phyloP scores from a whole-genome alignment of 805 yeast genomes.

The Komagataella populi region DNA sequence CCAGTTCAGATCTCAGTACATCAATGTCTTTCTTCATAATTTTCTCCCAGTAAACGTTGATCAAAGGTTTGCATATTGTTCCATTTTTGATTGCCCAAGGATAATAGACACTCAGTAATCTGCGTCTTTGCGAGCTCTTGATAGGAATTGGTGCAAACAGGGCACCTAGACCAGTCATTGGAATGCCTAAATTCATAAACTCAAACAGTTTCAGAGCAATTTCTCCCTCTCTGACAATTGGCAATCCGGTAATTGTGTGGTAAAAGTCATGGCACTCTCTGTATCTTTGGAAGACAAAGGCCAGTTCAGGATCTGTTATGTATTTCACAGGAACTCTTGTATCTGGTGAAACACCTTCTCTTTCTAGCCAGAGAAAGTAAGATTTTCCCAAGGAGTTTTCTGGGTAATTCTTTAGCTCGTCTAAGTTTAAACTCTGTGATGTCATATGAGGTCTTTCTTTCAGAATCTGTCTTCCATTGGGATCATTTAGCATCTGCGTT shows the following conservation, averaged over 20 bases:
- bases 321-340: conserved; percentile 80
- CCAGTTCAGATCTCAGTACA: conserved; percentile 57
- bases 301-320: conserved; percentile 81
- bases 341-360: conserved; percentile 88
- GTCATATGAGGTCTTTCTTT: conserved; percentile 78
- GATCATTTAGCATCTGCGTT: conserved; percentile 61
- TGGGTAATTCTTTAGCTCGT: conserved; percentile 44
- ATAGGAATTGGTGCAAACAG: conserved; percentile 78
- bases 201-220: conserved; percentile 87
- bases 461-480: conserved; percentile 64
- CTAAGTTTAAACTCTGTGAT: conserved; percentile 52
- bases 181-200: conserved; percentile 82
- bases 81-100: conserved; percentile 85
- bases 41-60: conserved; percentile 90
- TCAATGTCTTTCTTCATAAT: conserved; percentile 57
- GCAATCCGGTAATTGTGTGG: conserved; percentile 83
- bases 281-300: conserved; percentile 86
- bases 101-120: conserved; percentile 57
- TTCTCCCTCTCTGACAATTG: conserved; percentile 92
- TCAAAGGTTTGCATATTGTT: conserved; percentile 55
- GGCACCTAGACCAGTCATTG: conserved; percentile 92
- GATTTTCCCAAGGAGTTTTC: conserved; percentile 61
- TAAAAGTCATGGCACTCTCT: conserved; percentile 96
- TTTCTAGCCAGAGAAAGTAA: conserved; percentile 71
- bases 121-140: conserved; percentile 42